Evolutionary conservation across 345 rosid genomes (phyloP), one percentile per base, ranked within the genome.

Genomic region (Gossypium raimondii): DNA sequence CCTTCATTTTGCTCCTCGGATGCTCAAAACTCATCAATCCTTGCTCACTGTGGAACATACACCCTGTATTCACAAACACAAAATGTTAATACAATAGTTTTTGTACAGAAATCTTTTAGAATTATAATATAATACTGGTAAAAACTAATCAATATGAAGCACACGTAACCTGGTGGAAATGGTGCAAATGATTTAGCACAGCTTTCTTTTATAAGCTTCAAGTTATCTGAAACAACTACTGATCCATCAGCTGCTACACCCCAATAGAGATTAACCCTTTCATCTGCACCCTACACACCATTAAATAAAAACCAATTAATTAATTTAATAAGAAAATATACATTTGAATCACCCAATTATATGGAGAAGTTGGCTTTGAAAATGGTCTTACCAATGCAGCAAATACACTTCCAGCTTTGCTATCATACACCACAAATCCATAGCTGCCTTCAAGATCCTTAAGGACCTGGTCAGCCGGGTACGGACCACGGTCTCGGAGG

Each of bases 401-500:
- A 47, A 89, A 91, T 22, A 91, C 83, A 59, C 72, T 81, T 16
- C 78, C 81, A 45, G 90, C 79, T 68, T 85, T 86, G 82, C 76
- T 10, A 55, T 91, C 97, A 43, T 82, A 89, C 72, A 91, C 66
- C 12, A 91, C 85, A 65, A 91, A 91, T 0, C 92, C 84, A 17
- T 85, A 91, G 70, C 73, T 64, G 12, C 97, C 97, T 0, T 91
- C 97, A 9, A 91, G 83, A 38, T 87, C 97, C 74, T 78, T 80
- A 8, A 91, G 89, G 27, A 91, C 97, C 78, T 91, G 84, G 60
- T 89, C 86, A 4, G 92, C 92, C 0, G 97, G 97, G 76, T 84
- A 91, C 0, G 97, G 97, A 4, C 97, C 97, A 0, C 93, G 86
- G 79, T 91, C 93, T 20, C 97, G 86, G 41, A 91, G 87, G 55